A percentile compares a stretch with the other conserved stretches of the same genome.
phyloP scores from a whole-genome alignment of 768 basidiomycete genomes.

The Stropharia rugosoannulata region DNA sequence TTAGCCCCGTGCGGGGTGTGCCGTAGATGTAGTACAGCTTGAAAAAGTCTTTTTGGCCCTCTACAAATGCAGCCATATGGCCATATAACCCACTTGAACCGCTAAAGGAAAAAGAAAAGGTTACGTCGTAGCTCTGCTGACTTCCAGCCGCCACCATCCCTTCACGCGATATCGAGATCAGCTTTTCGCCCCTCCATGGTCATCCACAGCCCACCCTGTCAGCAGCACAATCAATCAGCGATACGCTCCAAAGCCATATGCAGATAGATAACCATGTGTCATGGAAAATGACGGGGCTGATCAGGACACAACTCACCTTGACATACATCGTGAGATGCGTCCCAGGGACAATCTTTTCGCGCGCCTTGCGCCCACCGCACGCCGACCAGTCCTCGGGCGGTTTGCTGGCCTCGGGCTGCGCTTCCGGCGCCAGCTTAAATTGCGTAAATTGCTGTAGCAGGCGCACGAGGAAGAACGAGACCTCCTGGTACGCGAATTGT shows the following conservation, averaged over 20 bases:
- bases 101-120: too few relatives aligned
- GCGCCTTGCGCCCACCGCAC: conserved; percentile 25
- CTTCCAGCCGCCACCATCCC: too few relatives aligned
- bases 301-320: conserved; percentile 27
- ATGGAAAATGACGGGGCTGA: too few relatives aligned
- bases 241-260: background rate
- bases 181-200: conserved; percentile 9
- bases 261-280: background rate
- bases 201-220: conserved; percentile 17
- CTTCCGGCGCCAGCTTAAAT: conserved; percentile 31
- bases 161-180: background rate
- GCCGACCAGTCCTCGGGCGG: conserved; percentile 39
- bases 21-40: too few relatives aligned
- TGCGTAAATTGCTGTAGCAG: conserved; percentile 47
- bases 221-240: background rate
- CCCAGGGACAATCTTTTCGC: conserved; percentile 31
- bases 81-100: too few relatives aligned
- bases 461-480: conserved; percentile 52
- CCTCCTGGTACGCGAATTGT: conserved; percentile 51
- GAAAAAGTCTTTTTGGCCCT: too few relatives aligned
- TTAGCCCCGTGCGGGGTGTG: too few relatives aligned
- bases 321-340: conserved; percentile 37
- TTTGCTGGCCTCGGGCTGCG: conserved; percentile 28
- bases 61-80: too few relatives aligned
- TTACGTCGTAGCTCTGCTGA: too few relatives aligned